phyloP scores from a whole-genome alignment of 2,329 filamentous ascomycete species.

The Phoma sp. region DNA sequence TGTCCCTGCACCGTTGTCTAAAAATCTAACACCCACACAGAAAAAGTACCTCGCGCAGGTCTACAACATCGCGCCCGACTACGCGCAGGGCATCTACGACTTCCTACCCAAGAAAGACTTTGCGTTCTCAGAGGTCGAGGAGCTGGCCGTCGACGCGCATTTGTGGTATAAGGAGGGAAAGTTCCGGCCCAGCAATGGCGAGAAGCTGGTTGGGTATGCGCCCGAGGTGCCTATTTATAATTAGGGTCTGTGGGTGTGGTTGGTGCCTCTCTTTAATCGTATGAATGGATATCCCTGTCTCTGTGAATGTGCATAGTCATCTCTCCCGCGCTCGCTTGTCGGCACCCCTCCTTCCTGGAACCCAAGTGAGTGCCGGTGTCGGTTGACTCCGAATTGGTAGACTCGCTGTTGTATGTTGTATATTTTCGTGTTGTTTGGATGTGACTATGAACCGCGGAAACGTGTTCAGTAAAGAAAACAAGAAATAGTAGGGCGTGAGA shows the following conservation, averaged over 20 bases:
- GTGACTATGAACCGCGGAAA: too few species aligned
- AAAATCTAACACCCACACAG: constrained; percentile 18
- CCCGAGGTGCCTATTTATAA: constrained; percentile 27
- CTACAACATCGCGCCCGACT: constrained; percentile 57
- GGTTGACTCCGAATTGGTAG: too few species aligned
- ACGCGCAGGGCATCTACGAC: constrained; percentile 56
- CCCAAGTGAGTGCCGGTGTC: too few species aligned
- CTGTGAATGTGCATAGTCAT: too few species aligned
- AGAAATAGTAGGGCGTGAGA: too few species aligned
- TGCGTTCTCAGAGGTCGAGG: constrained; percentile 54
- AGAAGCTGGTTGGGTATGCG: constrained; percentile 50
- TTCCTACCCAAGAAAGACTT: constrained; percentile 54
- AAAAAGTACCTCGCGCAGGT: constrained; percentile 61
- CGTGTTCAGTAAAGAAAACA: too few species aligned
- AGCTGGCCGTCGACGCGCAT: constrained; percentile 54
- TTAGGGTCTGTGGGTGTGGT: neutral
- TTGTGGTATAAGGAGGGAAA: constrained; percentile 55
- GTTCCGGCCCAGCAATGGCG: constrained; percentile 50
- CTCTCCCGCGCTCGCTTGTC: too few species aligned
- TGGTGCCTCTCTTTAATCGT: neutral
- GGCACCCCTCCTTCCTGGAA: too few species aligned
- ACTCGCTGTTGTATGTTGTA: too few species aligned
- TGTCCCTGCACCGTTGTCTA: neutral
- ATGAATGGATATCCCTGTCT: too few species aligned
- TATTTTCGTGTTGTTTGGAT: too few species aligned